These are phyloP conservation scores for Neofusicoccum cordaticola DNA, from an alignment of 2,329 filamentous ascomycete species.

Conservation along the genomic window DNA sequence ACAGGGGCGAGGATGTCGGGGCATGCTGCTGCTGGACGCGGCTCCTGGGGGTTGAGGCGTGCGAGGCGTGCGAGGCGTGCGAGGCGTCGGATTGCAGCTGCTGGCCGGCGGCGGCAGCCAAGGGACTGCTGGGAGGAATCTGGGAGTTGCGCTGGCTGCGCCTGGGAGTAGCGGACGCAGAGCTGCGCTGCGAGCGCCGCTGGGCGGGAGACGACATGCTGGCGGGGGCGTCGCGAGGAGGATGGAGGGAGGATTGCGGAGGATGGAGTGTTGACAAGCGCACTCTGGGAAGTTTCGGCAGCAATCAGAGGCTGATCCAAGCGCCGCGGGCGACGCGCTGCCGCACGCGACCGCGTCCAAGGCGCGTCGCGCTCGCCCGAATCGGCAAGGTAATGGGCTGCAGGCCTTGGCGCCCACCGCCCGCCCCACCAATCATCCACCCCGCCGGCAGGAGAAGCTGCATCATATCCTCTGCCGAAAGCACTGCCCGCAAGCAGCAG, in stretches of 20 bases:
- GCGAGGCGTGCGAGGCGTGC: constrained; percentile 41
- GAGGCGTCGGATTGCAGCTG: constrained; percentile 44
- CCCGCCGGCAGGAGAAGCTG: neutral
- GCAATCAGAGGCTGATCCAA: constrained; percentile 6
- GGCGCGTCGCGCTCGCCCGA: constrained; percentile 21
- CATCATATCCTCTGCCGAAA: constrained; percentile 6
- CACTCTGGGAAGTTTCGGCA: constrained; percentile 2
- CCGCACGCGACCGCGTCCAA: constrained; percentile 22
- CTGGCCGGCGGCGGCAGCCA: constrained; percentile 38
- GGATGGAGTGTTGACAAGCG: neutral
- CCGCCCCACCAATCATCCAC: constrained; percentile 14
- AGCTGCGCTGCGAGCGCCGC: constrained; percentile 54
- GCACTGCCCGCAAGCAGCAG: neutral
- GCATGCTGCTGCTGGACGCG: constrained; percentile 45
- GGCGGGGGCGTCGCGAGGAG: constrained; percentile 12
- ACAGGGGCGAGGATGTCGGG: constrained; percentile 75
- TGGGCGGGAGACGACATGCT: constrained; percentile 63
- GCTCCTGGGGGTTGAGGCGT: constrained; percentile 38
- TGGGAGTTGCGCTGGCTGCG: constrained; percentile 55
- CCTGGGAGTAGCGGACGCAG: constrained; percentile 55
- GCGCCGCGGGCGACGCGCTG: constrained; percentile 5
- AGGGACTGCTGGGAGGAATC: constrained; percentile 52
- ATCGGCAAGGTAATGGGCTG: neutral
- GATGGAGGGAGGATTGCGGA: neutral
- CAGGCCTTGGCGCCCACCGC: neutral